Evolutionary conservation across 148 eudicot genomes (phyloP).

Genomic region (Vaccinium macrocarpon): DNA sequence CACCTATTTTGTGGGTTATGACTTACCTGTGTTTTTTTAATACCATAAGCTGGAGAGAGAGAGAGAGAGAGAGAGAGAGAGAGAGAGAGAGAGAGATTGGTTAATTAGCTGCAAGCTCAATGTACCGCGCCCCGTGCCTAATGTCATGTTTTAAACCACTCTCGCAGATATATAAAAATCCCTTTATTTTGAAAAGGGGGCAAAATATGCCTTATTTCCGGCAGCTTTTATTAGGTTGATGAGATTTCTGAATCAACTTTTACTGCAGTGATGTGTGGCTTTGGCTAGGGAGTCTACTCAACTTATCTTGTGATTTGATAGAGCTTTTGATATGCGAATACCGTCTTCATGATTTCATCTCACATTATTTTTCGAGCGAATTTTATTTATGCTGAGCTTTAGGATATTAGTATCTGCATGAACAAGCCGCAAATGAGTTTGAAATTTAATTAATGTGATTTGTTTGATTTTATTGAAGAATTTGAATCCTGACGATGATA

Average conservation of each 20-base stretch:
- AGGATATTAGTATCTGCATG: not conserved
- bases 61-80: not conserved
- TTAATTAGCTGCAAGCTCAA: conserved; percentile 27
- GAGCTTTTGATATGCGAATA: not conserved
- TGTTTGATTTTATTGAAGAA: not conserved
- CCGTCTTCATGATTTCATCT: not conserved
- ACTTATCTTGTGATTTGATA: not conserved
- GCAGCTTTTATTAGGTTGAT: not conserved
- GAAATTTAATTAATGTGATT: too few relatives aligned
- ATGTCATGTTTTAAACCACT: conserved; percentile 10
- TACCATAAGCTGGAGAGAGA: not conserved
- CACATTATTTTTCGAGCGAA: not conserved
- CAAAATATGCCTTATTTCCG: not conserved
- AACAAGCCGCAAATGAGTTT: not conserved
- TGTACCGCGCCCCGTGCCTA: conserved; percentile 45
- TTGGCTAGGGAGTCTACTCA: not conserved
- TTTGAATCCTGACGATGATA: not conserved
- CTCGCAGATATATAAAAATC: too few relatives aligned
- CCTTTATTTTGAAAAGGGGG: not conserved
- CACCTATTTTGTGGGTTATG: not conserved
- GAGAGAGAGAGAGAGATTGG: not conserved
- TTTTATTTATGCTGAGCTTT: not conserved
- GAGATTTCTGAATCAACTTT: not conserved
- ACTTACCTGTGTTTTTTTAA: not conserved
- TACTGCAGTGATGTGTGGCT: not conserved